Conservation (phyloP, 2,329 filamentous ascomycete genomes). For the Pseudogymnoascus sp. region DNA sequence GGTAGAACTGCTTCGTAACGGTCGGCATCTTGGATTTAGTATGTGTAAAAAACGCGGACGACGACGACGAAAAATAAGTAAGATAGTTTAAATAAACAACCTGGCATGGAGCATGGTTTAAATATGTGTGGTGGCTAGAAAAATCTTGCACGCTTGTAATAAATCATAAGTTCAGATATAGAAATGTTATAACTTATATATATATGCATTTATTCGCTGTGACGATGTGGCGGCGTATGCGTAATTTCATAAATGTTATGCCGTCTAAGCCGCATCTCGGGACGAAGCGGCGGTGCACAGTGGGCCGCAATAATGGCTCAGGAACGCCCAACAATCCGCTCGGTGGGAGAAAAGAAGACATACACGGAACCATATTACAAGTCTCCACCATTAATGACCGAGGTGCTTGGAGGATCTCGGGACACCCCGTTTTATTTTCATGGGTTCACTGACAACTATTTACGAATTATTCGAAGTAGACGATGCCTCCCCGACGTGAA, state of each 20-base stretch:
- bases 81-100: neutral
- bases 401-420: neutral
- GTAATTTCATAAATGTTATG: neutral
- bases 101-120: neutral
- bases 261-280: neutral
- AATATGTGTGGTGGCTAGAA: neutral
- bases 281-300: neutral
- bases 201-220: neutral
- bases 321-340: neutral
- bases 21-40: neutral
- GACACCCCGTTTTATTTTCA: neutral
- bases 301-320: neutral
- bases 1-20: constrained; percentile 11
- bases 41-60: neutral
- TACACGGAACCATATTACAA: neutral
- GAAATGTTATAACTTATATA: constrained; percentile 6
- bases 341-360: neutral
- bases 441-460: neutral
- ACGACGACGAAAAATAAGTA: neutral
- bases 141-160: neutral
- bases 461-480: constrained; percentile 3
- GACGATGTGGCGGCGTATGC: neutral
- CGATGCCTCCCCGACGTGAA: neutral
- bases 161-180: neutral
- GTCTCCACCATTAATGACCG: constrained; percentile 4